Evolutionary conservation across 768 basidiomycete genomes (phyloP), one percentile per base, ranked within the genome.

Genomic region (Tephrocybe sp.): DNA sequence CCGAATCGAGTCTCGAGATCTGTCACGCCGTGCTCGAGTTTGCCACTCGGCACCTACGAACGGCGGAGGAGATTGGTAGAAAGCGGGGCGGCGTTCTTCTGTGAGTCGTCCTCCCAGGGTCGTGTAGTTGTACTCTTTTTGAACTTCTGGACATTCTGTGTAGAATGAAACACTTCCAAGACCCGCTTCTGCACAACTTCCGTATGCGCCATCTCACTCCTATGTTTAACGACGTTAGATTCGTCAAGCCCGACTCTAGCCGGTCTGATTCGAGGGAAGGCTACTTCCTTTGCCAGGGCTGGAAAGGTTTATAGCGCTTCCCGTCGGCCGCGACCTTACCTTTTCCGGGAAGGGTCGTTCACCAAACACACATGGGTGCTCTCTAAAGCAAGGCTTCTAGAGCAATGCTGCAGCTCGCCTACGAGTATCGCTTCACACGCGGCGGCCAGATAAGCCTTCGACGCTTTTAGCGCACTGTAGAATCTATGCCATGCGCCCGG

Each of bases 211-310:
- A 68, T 4, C 74, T 97, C 1, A 70, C 76, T 18, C 81, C 82
- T 0, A 72, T 77, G 55, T 98, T 98, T 63, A 65, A 74, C 23
- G 67, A 74, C 15, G 90, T 97, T 0, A 68, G 74, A 15, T 83
- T 78, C 60, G 69, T 85, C 61, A 98, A 98, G 65, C 95, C 95
- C 0, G 72, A 80, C n/a, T 80, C 90, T 0, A 93, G 90, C 47
- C 77, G 94, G 7, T 60, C 78, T 0, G 86, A 86, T 51, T 93
- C 90, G 0, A 78, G 81, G 24, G 95, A 98, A 63, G 86, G 81
- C 0, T 98, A 93, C 66, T 95, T 86, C 73, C 72, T 97, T 8
- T 97, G 94, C 63, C 73, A 82, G 41, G 91, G 91, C 1, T 93
- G 79, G 78, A 78, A 15, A 36, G 34, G 34, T n/a, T 4, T 9